Base-by-base conservation (phyloP, 2,329 filamentous ascomycete species). In the Cytospora piceicola region DNA sequence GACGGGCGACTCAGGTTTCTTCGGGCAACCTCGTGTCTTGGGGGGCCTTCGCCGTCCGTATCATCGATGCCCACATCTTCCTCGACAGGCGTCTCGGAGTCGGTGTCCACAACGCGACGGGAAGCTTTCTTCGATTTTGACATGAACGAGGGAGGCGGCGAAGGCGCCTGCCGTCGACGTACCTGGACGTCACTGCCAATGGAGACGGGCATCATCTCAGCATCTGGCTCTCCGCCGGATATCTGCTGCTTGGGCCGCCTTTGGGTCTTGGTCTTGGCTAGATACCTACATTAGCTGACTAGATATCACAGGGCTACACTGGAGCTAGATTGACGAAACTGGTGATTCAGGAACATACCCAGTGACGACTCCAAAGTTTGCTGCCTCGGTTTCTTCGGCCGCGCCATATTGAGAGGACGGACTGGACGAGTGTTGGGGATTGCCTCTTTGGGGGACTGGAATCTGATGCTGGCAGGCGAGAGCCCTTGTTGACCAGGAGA, bases 391-490 rank as follows among this genome's bases (percentile, higher is more conserved):
- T 65, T 62, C 51, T 53, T 61, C 20, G 60, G 54, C 14, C 63
- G 60, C n/a, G 46, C 64, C 55, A 59, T 61, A 36, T 64, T 68
- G 52, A 42, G 27, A 2, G 63, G 52, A 12, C 24, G 24, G 5
- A 61, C 39, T 17, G 56, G 14, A 24, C 22, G 56, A 15, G 29
- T 61, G 15, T 39, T 51, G 4, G 66, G 66, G 27, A 59, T 68
- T 20, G 46, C 54, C 29, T 67, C 27, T 32, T 57, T 34, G 64
- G 54, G 49, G 51, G 61, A 64, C 63, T 65, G 14, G 66, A 71
- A 75, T n/a, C 72, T 71, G 11, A 75, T 69, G 27, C 71, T 72
- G 6, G 73, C 72, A 34, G 73, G 71, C 24, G 74, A 71, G 15
- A 64, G 70, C 22, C 66, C 59, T 32, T 61, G 68, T 17, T 62